Conservation (phyloP, 352 stramenopile species). For the Phytophthora constricta region DNA sequence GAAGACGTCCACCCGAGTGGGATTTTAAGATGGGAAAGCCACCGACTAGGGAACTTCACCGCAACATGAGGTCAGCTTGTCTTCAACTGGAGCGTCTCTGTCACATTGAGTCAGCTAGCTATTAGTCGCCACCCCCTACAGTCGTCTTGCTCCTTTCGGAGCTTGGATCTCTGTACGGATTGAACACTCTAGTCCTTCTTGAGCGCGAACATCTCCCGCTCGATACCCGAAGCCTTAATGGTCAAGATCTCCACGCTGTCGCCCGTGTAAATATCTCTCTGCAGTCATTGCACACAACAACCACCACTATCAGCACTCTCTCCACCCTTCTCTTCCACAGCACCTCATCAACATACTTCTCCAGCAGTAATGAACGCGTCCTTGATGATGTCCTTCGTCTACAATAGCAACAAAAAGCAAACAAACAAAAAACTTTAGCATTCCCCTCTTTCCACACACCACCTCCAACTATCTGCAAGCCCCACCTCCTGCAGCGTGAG, state of each 20-base stretch:
- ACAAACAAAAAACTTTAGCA: background rate
- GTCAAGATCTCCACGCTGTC: conserved; percentile 98
- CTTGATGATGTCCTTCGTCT: conserved; percentile 98
- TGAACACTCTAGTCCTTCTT: conserved; percentile 98
- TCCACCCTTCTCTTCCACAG: too few species aligned
- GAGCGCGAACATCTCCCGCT: conserved; percentile 92
- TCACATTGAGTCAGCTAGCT: too few species aligned
- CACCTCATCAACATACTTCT: conserved; percentile 64
- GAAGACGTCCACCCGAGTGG: too few species aligned
- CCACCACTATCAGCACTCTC: conserved; percentile 18
- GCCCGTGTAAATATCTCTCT: conserved; percentile 99
- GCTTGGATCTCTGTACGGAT: too few species aligned
- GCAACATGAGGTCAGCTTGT: too few species aligned
- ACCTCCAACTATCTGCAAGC: background rate
- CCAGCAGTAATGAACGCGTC: conserved; percentile 98
- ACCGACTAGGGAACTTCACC: too few species aligned
- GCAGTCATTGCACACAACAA: conserved; percentile 12
- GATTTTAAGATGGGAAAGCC: too few species aligned
- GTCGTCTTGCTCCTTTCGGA: too few species aligned
- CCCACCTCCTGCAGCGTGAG: conserved; percentile 89
- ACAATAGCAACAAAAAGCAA: background rate
- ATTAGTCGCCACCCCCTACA: too few species aligned
- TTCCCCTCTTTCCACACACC: background rate
- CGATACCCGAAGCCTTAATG: conserved; percentile 94
- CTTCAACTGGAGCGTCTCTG: too few species aligned